Conservation (phyloP, 2,329 filamentous ascomycete genomes). For the Botryotinia convoluta region DNA sequence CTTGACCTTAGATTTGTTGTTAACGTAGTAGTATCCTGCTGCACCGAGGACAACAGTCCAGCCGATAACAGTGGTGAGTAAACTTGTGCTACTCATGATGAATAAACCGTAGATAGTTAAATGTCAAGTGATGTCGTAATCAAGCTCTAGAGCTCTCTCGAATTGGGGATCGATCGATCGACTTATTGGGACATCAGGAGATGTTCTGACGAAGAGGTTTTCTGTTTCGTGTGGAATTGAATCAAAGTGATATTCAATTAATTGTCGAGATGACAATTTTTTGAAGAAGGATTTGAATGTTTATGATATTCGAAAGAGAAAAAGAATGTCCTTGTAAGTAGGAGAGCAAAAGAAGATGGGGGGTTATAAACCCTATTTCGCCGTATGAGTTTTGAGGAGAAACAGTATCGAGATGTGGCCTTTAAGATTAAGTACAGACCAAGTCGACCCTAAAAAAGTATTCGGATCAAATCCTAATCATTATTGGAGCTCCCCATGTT, state of each 20-base stretch:
- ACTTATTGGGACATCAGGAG: slow-evolving; percentile 16
- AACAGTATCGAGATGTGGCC: slow-evolving; percentile 13
- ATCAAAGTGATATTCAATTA: not conserved
- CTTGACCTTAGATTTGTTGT: slow-evolving; percentile 28
- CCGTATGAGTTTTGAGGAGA: not conserved
- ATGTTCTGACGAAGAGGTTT: not conserved
- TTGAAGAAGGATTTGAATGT: not conserved
- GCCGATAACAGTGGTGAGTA: slow-evolving; percentile 40
- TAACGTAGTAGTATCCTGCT: slow-evolving; percentile 35
- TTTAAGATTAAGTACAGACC: slow-evolving; percentile 6
- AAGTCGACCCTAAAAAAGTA: not conserved
- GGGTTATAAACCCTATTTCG: not conserved
- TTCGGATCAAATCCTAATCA: slow-evolving; percentile 1
- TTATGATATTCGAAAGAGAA: not conserved
- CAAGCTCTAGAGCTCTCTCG: slow-evolving; percentile 16
- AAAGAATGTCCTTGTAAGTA: not conserved
- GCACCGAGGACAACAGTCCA: slow-evolving; percentile 39
- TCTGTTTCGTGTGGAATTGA: not conserved
- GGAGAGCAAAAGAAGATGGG: not conserved
- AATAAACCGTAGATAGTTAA: slow-evolving; percentile 1
- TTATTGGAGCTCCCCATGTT: slow-evolving; percentile 14
- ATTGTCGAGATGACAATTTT: not conserved
- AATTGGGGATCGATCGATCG: slow-evolving; percentile 3
- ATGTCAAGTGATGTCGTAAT: not conserved
- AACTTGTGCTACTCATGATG: slow-evolving; percentile 26